These are phyloP conservation scores for Claviceps sp. DNA, from an alignment of 2,329 filamentous ascomycete genomes.

Conservation along the genomic window DNA sequence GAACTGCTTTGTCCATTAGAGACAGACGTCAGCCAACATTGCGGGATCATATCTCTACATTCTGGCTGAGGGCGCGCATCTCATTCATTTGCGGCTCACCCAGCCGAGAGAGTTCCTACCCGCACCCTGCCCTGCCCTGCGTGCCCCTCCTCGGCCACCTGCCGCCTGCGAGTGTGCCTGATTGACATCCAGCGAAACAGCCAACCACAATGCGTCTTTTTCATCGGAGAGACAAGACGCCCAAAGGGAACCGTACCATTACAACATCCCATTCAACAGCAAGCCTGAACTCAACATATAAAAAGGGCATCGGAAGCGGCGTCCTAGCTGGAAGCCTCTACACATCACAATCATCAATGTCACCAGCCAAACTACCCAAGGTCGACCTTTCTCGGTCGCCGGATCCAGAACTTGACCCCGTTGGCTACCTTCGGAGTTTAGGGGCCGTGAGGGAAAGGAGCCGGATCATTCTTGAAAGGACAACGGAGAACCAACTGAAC, in stretches of 20 bases:
- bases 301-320: constrained; percentile 23
- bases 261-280: constrained; percentile 33
- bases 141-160: constrained; percentile 4
- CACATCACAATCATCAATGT: constrained; percentile 32
- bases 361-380: constrained; percentile 48
- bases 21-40: neutral
- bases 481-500: constrained; percentile 59
- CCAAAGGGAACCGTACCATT: constrained; percentile 28
- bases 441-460: constrained; percentile 74
- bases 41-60: neutral
- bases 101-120: constrained; percentile 7
- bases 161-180: constrained; percentile 6
- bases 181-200: constrained; percentile 5
- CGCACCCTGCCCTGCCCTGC: constrained; percentile 7
- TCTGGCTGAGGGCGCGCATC: constrained; percentile 1
- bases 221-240: constrained; percentile 38
- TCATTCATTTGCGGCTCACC: constrained; percentile 5
- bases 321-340: constrained; percentile 34
- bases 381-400: constrained; percentile 72
- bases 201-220: constrained; percentile 37
- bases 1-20: neutral
- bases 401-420: constrained; percentile 77
- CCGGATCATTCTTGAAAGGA: constrained; percentile 61
- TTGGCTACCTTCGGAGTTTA: constrained; percentile 81
- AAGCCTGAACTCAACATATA: constrained; percentile 37